Base-by-base conservation (phyloP, 1,284 basidiomycete species). In the Sanghuangporus baumii region DNA sequence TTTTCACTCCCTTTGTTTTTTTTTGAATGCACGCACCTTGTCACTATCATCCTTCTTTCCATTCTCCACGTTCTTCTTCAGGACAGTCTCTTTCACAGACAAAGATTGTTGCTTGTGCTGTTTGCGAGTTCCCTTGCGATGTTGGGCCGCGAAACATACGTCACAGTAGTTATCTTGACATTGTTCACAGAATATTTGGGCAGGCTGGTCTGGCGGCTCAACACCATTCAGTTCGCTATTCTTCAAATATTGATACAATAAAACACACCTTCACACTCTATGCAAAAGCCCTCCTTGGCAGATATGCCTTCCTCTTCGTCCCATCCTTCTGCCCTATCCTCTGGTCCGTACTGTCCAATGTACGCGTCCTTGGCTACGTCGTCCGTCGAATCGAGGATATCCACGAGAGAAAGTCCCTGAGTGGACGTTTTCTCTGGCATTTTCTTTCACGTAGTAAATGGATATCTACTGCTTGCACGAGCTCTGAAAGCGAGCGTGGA, bases 91-190 rank as follows among this genome's bases (percentile, higher is more conserved):
- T 61, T 20, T 64, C 64, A 23, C 68, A 64, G 67, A 66, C 48
- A 91, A 69, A 34, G 82, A 74, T 65, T 79, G 86, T n/a, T 78
- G 76, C 4, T 74, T 73, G 72, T 93, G 91, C 50, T 72, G 72
- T 73, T 87, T 91, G 55, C 91, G 79, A 3, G 84, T 79, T 16
- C 91, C 91, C 69, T 92, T 93, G 56, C 90, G 78, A 72, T 93
- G 91, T 70, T 89, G 89, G 0, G 89, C 82, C 11, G 87, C 81
- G 72, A 88, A 93, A 75, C 91, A 93, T 23, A 93, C 90, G 71
- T 91, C 87, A 66, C 91, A 93, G 69, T 85, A 93, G 40, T 79
- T 74, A 71, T 93, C 90, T 6, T 69, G 74, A 70, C 91, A 93
- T 9, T 81, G 78, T 69, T 87, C 84, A 68, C 91, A 93, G 56